These are phyloP conservation scores for Amylocarpus encephaloides DNA, from an alignment of 2,329 filamentous ascomycete species.

Conservation along the genomic window DNA sequence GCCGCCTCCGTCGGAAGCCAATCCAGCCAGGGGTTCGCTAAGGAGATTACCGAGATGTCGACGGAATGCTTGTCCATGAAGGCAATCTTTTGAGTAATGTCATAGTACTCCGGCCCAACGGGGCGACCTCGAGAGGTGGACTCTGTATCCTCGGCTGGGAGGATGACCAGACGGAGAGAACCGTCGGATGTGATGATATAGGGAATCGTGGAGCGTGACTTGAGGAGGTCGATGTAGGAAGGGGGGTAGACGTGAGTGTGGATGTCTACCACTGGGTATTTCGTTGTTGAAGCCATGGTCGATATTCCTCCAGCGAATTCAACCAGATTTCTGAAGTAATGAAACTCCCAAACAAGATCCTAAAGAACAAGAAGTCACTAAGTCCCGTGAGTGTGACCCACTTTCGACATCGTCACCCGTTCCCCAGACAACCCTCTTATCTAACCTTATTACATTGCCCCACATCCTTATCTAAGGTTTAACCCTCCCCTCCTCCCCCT, in stretches of 20 bases:
- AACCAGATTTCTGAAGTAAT: background rate
- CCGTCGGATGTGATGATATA: constrained; percentile 56
- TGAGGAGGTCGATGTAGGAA: constrained; percentile 54
- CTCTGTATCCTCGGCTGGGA: constrained; percentile 50
- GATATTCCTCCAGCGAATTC: too few relatives aligned
- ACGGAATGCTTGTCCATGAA: constrained; percentile 88
- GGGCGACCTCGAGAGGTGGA: constrained; percentile 67
- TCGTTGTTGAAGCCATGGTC: constrained; percentile 24
- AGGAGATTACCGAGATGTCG: constrained; percentile 74
- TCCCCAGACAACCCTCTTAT: background rate
- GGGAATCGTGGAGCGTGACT: constrained; percentile 56
- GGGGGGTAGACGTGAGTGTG: constrained; percentile 67
- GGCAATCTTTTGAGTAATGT: constrained; percentile 69
- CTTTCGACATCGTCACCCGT: background rate
- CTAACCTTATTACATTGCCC: background rate
- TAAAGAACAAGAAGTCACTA: too few relatives aligned
- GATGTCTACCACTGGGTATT: constrained; percentile 51
- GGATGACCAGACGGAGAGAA: constrained; percentile 60
- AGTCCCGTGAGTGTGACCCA: background rate
- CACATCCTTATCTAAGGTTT: constrained; percentile 1
- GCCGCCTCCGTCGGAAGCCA: constrained; percentile 62
- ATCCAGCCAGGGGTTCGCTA: constrained; percentile 93
- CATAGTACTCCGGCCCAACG: constrained; percentile 76
- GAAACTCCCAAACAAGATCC: background rate
- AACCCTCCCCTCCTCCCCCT: background rate